Evolutionary conservation across 371 early-diverging fungal genomes (phyloP), one percentile per base, ranked within the genome.

Genomic region (Cokeromyces recurvatus): DNA sequence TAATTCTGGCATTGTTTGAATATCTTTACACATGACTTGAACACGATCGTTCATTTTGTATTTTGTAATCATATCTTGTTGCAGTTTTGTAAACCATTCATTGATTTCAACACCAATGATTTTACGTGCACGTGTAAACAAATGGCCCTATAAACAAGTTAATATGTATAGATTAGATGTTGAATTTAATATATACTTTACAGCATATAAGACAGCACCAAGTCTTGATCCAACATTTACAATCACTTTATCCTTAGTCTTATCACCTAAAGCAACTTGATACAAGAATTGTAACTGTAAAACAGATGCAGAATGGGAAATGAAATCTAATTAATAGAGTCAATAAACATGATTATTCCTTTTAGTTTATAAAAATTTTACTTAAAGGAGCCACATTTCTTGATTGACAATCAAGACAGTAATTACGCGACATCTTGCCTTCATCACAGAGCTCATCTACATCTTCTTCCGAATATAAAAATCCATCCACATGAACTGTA

Each of bases 141-240:
- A 46, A 36, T 78, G 59, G 14, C 82, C 82, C 81, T 81, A 61
- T 12, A 20, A 15, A 31, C 14, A 32, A 39, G n/a, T n/a, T n/a
- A n/a, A n/a, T n/a, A 24, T 15, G 37, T 8, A 36, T 16, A 3
- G n/a, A 22, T 39, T 42, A 27, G 41, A 11, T 25, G 10, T 11
- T 17, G 1, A 16, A 11, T 14, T 20, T 21, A 38, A 32, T 15
- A 31, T 36, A 11, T 0, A 11, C 27, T 68, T 59, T 69, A 79
- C 83, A 29, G 76, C 55, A 48, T 84, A 84, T 7, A 84, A 62
- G 7, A 81, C 82, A 29, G 82, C 84, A 11, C 84, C 84, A 22
- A 79, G 55, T 41, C 84, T 64, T n/a, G 79, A 81, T 20, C 84
- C 84, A 32, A 84, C 68, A 59, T 84, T 82, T 6, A 84, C 68